phyloP scores from a whole-genome alignment of 2,329 filamentous ascomycete species.

The Colletotrichum euphorbiae region DNA sequence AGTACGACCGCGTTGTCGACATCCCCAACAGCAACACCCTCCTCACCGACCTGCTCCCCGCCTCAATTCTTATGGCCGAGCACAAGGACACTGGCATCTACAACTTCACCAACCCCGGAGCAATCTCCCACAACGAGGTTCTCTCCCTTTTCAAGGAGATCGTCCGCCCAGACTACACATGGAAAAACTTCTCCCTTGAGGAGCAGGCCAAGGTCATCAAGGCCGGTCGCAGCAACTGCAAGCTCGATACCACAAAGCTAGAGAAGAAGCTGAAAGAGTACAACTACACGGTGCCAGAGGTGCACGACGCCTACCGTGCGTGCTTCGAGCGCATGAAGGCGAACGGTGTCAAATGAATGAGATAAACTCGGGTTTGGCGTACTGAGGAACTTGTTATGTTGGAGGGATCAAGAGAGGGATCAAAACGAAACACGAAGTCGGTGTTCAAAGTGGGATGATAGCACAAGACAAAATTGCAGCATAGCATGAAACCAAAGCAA shows the following conservation, averaged over 20 bases:
- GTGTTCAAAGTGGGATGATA: background rate
- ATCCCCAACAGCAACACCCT: slow-evolving; percentile 78
- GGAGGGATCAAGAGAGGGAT: background rate
- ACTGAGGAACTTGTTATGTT: background rate
- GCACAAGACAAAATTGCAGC: background rate
- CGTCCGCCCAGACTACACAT: slow-evolving; percentile 69
- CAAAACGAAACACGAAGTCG: background rate
- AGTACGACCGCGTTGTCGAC: slow-evolving; percentile 74
- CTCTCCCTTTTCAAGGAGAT: slow-evolving; percentile 72
- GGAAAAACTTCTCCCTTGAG: slow-evolving; percentile 75
- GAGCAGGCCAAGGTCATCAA: slow-evolving; percentile 76
- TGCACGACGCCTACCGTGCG: slow-evolving; percentile 69
- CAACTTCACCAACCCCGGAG: slow-evolving; percentile 78
- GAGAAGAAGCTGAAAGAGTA: slow-evolving; percentile 70
- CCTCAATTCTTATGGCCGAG: slow-evolving; percentile 69
- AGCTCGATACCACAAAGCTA: slow-evolving; percentile 72
- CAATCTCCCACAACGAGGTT: slow-evolving; percentile 79
- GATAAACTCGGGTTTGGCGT: slow-evolving; percentile 13
- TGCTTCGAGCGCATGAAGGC: slow-evolving; percentile 75
- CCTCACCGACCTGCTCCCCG: slow-evolving; percentile 72
- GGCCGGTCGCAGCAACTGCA: slow-evolving; percentile 74
- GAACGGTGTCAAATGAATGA: slow-evolving; percentile 60
- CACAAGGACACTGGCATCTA: slow-evolving; percentile 72
- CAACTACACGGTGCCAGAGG: slow-evolving; percentile 67
- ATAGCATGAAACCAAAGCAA: slow-evolving; percentile 8